Conservation (phyloP, 768 basidiomycete genomes). For the Tulasnella calospora region DNA sequence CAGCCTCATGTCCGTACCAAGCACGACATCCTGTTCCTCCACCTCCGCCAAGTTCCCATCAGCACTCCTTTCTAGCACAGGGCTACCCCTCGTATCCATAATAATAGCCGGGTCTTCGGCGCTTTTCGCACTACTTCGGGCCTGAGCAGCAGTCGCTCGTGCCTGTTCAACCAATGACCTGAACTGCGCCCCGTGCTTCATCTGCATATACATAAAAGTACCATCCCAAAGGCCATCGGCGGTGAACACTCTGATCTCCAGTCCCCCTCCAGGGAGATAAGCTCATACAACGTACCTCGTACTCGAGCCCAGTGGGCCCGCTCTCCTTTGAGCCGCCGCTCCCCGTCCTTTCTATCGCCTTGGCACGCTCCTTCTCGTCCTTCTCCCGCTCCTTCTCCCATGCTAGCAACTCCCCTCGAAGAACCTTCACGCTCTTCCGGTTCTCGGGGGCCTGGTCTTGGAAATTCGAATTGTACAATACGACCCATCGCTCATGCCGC, state of each 20-base stretch:
- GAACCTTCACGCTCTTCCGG: background rate
- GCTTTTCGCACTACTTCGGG: background rate
- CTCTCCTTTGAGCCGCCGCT: background rate
- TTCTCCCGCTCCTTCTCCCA: conserved; percentile 22
- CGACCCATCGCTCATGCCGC: conserved; percentile 23
- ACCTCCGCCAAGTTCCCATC: background rate
- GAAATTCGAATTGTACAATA: conserved; percentile 19
- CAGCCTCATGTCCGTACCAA: background rate
- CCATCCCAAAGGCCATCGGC: background rate
- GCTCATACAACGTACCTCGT: conserved; percentile 14
- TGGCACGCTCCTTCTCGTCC: conserved; percentile 19
- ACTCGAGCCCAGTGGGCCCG: background rate
- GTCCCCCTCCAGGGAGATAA: too few relatives aligned
- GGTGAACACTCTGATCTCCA: background rate
- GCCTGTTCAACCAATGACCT: conserved; percentile 14
- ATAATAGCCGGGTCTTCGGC: background rate
- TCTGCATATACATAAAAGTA: conserved; percentile 5
- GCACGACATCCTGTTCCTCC: background rate
- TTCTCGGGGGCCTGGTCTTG: background rate
- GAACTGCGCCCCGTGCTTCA: conserved; percentile 21
- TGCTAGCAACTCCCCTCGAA: background rate
- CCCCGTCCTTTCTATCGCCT: background rate
- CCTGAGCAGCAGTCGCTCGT: conserved; percentile 2
- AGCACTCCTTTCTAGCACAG: background rate
- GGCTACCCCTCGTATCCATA: background rate